These are phyloP conservation scores for Fusarium fujikuroi DNA, from an alignment of 2,329 filamentous ascomycete species.

Conservation along the genomic window DNA sequence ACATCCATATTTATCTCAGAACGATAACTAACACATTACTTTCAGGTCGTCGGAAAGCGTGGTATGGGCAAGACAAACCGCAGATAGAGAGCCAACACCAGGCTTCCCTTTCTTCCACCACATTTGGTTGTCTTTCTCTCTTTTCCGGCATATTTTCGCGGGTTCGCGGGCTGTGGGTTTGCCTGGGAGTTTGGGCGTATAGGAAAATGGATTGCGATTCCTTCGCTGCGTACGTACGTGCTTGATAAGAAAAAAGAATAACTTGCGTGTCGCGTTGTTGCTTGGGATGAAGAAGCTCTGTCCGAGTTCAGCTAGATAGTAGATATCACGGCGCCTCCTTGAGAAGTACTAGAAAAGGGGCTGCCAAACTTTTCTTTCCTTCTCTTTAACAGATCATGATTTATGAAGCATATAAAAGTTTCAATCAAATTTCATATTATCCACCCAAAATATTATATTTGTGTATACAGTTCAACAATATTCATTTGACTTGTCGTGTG, in stretches of 20 bases:
- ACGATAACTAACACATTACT: conserved; percentile 14
- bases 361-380: conserved; percentile 28
- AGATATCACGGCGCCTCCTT: conserved; percentile 35
- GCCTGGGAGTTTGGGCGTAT: conserved; percentile 48
- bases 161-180: conserved; percentile 40
- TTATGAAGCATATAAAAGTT: conserved; percentile 35
- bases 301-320: conserved; percentile 37
- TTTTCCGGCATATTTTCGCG: conserved; percentile 39
- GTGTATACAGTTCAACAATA: conserved; percentile 13
- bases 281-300: conserved; percentile 30
- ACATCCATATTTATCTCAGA: neutral
- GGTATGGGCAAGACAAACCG: conserved; percentile 89
- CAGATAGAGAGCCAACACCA: conserved; percentile 59
- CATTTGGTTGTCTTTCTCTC: conserved; percentile 37
- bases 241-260: conserved; percentile 12
- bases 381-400: conserved; percentile 40
- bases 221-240: conserved; percentile 25
- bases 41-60: conserved; percentile 86
- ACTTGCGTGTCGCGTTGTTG: conserved; percentile 30
- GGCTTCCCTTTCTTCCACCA: conserved; percentile 28
- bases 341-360: conserved; percentile 15
- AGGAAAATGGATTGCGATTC: conserved; percentile 39
- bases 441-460: neutral
- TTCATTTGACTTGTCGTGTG: conserved; percentile 28
- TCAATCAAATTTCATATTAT: conserved; percentile 14